Evolutionary conservation across 345 rosid species (phyloP), one percentile per base, ranked within the genome.

Genomic region (Clarkia xantiana): DNA sequence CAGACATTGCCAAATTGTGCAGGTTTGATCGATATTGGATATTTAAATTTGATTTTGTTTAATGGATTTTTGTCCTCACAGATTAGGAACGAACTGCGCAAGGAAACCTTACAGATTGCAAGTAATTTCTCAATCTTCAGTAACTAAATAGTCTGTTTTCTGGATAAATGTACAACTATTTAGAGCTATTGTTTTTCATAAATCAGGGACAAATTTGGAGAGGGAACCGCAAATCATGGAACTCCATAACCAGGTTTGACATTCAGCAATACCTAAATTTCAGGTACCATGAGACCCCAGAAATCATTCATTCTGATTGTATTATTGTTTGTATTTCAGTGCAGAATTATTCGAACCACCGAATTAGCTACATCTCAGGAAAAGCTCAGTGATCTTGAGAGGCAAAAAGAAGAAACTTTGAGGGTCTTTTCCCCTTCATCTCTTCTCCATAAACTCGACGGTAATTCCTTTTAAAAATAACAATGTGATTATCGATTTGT

Each of bases 331-430:
- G 47, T 49, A 3, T 44, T 54, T 52, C 89, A 90, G 97, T 80
- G 95, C 70, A 74, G 70, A 65, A 86, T 90, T 17, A 90, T 90
- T 57, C 82, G 95, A 51, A 90, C 95, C 51, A 78, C 88, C 16
- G 95, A 86, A 71, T 61, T 90, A 47, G 95, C 97, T 23, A 61
- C 97, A 50, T 86, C 94, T 10, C 84, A 74, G 58, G 95, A 90
- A 69, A 86, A 77, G 58, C 71, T 82, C 23, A 76, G 56, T 47
- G 96, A 91, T 68, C 90, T 86, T 3, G 87, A 84, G 60, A 76
- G 62, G 58, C 82, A 71, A 67, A 82, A 76, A 55, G 86, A 93
- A 56, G 94, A 80, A 58, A 70, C 68, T 38, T 57, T 84, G 64
- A 84, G 70, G 66, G 70, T 76, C 44, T 76, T 73, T 54, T 78